Base-by-base conservation (phyloP, 306 rosid species). In the Quercus parvula region DNA sequence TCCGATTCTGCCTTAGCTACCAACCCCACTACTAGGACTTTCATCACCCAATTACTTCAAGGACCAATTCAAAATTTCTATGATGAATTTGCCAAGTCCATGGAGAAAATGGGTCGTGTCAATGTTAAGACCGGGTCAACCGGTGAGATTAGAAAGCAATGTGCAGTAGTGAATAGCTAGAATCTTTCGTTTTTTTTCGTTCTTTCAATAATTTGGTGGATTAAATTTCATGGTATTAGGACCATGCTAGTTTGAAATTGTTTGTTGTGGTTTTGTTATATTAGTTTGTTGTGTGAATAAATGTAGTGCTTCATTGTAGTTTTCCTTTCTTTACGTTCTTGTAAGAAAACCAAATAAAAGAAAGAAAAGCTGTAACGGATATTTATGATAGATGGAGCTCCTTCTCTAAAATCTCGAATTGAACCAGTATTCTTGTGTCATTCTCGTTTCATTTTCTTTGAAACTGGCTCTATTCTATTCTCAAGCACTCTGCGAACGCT, bases 141-240 rank as follows among this genome's bases (percentile, higher is more conserved):
- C 20, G 99, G 99, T 38, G 89, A 91, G 86, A 92, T 95, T 69
- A 91, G 98, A 86, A 95, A 88, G 85, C 86, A 81, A 0, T 95
- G 99, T 83, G 92, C 88, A 6, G 6, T 88, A 56, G 91, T 91
- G 25, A 94, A 94, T 85, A 85, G 86, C 57, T 89, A 80, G 63
- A 55, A n/a, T 46, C 38, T 4, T 19, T 44, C 1, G 24, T 52
- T 12, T 35, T 27, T 35, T 18, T 30, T 78, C 46, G 51, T 19
- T 28, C 17, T 14, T 75, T 28, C 17, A 2, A 11, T 27, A 5
- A 18, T 4, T 18, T 7, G 1, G 1, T 3, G 25, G 6, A 13
- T 66, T 66, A 30, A 18, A 7, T 17, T 67, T 33, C 63, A 56
- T 75, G 72, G 56, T 69, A 56, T 12, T 19, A 3, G 10, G 24